Percentiles rank a stretch among this genome's conserved stretches.
Evolutionary conservation across 805 yeast species (phyloP).

Genomic region (Suhomyces tanzawaensis): DNA sequence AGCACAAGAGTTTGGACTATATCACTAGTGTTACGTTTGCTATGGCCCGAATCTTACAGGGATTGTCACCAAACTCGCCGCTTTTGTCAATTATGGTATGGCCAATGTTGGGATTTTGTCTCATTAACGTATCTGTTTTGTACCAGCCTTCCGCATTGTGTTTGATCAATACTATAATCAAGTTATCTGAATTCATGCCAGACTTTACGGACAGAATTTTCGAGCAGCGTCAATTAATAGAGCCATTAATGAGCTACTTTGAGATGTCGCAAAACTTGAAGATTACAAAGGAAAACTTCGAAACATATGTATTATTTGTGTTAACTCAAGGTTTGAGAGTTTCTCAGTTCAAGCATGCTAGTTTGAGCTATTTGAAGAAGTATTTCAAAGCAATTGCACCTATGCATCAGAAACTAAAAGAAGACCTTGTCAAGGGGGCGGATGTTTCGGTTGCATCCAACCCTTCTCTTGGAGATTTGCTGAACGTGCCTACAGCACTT

Average conservation of each 20-base stretch:
- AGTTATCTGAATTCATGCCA: conserved; percentile 15
- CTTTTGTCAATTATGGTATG: conserved; percentile 51
- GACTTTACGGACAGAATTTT: conserved; percentile 23
- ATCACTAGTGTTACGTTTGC: conserved; percentile 43
- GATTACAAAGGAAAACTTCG: conserved; percentile 47
- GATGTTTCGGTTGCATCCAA: background rate
- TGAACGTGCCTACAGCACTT: background rate
- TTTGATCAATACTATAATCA: conserved; percentile 25
- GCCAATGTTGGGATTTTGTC: conserved; percentile 36
- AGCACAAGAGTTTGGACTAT: conserved; percentile 25
- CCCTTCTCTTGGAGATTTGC: background rate
- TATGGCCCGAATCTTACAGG: conserved; percentile 47
- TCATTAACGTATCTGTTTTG: conserved; percentile 26
- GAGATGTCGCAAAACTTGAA: conserved; percentile 42
- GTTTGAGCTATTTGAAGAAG: conserved; percentile 44
- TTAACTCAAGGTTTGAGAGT: conserved; percentile 57
- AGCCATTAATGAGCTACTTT: conserved; percentile 36
- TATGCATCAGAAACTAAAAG: conserved; percentile 14
- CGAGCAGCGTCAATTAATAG: conserved; percentile 37
- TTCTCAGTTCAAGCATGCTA: conserved; percentile 52
- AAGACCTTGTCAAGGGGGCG: background rate
- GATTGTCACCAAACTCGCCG: conserved; percentile 44
- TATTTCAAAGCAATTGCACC: conserved; percentile 43
- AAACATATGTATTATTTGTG: conserved; percentile 46
- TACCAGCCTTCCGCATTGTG: conserved; percentile 35